These are phyloP conservation scores for Posidonia australis DNA, from an alignment of 106 monocot genomes.

Conservation along the genomic window DNA sequence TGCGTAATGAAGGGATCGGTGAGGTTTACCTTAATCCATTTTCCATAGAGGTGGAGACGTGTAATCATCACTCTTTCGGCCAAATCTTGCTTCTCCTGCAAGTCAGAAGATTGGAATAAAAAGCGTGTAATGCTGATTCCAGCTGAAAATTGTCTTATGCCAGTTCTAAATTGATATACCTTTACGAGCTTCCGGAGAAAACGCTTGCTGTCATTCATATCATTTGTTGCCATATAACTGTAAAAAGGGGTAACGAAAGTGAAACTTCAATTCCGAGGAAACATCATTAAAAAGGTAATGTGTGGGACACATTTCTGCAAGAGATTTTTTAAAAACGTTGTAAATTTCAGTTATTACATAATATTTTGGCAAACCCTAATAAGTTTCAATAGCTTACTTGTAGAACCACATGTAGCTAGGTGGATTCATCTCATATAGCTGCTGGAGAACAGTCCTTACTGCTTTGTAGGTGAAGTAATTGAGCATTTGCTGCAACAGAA, in stretches of 20 bases:
- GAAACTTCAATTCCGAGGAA: no score
- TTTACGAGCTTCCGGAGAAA: conserved; percentile 75
- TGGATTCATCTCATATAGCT: conserved; percentile 98
- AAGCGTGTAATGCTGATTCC: no score
- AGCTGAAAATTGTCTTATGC: no score
- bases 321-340: no score
- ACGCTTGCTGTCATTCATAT: conserved; percentile 46
- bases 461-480: conserved; percentile 93
- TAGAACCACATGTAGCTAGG: conserved; percentile 89
- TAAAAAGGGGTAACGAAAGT: background rate
- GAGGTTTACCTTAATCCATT: conserved; percentile 81
- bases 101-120: no score
- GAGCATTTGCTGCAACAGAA: conserved; percentile 53
- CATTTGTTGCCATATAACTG: conserved; percentile 61
- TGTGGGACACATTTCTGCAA: no score
- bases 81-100: conserved; percentile 83
- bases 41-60: conserved; percentile 74
- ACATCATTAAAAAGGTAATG: no score
- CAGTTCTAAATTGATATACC: conserved; percentile 25
- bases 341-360: no score
- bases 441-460: conserved; percentile 72
- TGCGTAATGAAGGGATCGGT: background rate
- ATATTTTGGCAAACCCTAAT: background rate
- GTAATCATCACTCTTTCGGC: conserved; percentile 97
- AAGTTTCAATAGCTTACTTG: conserved; percentile 34